Percentiles rank a stretch among this genome's conserved stretches.
Conservation (phyloP, 495 filamentous ascomycete genomes). For the Tuber aestivum region DNA sequence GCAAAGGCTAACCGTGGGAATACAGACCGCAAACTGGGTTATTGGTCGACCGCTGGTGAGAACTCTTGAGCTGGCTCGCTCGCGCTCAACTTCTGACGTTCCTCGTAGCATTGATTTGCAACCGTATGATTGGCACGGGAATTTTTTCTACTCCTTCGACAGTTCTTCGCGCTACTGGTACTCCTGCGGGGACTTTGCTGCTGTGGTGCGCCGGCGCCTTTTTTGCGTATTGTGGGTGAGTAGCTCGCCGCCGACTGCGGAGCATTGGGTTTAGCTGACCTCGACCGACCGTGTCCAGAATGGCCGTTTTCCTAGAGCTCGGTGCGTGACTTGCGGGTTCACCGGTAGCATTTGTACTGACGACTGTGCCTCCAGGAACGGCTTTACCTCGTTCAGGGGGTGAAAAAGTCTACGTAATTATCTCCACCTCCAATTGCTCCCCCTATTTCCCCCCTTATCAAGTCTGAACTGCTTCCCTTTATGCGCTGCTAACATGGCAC, state of each 20-base stretch:
- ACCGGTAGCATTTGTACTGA: not conserved
- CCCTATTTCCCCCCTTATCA: not conserved
- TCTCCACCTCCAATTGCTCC: not conserved
- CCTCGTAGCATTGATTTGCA: constrained; percentile 47
- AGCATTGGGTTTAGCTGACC: not conserved
- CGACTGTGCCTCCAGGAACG: constrained; percentile 11
- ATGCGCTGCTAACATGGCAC: not conserved
- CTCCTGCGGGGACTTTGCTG: constrained; percentile 51
- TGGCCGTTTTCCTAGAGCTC: constrained; percentile 26
- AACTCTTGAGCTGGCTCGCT: not conserved
- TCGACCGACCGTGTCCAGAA: constrained; percentile 5
- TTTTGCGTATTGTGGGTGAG: constrained; percentile 25
- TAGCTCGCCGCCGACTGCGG: not conserved
- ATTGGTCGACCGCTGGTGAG: constrained; percentile 26
- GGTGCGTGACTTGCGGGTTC: constrained; percentile 9
- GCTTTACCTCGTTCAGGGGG: constrained; percentile 50
- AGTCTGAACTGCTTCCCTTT: not conserved
- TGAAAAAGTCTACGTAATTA: constrained; percentile 51
- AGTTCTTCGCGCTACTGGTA: constrained; percentile 45
- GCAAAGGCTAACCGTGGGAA: not conserved
- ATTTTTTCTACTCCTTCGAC: constrained; percentile 45
- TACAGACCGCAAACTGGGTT: constrained; percentile 21
- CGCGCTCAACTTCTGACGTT: not conserved
- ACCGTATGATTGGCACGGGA: constrained; percentile 58
- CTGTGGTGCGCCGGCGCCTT: constrained; percentile 51